Base-by-base conservation (phyloP, 768 basidiomycete genomes). In the Basidioascus undulatus region DNA sequence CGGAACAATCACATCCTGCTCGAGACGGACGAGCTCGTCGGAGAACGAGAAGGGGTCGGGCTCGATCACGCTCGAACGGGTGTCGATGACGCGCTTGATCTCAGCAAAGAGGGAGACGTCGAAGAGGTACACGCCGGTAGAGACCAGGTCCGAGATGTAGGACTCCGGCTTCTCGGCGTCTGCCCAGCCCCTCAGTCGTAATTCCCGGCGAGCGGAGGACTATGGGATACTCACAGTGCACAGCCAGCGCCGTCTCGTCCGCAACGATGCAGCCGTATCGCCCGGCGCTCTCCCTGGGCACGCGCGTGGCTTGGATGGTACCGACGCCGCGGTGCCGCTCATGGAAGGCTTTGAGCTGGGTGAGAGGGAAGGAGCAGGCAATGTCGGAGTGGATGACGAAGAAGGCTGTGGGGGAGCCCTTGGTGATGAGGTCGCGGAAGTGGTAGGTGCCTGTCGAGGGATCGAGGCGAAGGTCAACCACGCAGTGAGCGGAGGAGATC, bases 381-480 rank as follows among this genome's bases (percentile, higher is more conserved):
- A 64, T 55, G 45, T 64, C 62, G 45, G 60, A 59, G 49, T 64
- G 62, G 46, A 62, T 56, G 49, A 64, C 60, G 48, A 61, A 62
- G 52, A 64, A 55, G 47, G 60, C 55, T 19, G 50, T 55, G 36
- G 50, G 61, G 54, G 43, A 54, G 43, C 45, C 57, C 32, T 45
- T 46, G 50, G 59, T 55, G 44, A 62, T 59, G 5, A 55, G 49
- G 44, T 62, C 61, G 39, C 60, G 56, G 57, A 61, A 44, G 35
- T 48, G 49, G 43, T 46, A 47, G 12, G 46, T 30, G 4, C 45
- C 47, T 31, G 39, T 44, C 39, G 7, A 11, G 3, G n/a, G n/a
- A n/a, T n/a, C 9, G 11, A 7, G 15, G 25, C 33, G 12, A 40
- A 8, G 10, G 7, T 6, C 24, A 19, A 3, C 3, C 11, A 12